Base-by-base conservation (phyloP, 257 asterid species). In the Scutellaria minor region DNA sequence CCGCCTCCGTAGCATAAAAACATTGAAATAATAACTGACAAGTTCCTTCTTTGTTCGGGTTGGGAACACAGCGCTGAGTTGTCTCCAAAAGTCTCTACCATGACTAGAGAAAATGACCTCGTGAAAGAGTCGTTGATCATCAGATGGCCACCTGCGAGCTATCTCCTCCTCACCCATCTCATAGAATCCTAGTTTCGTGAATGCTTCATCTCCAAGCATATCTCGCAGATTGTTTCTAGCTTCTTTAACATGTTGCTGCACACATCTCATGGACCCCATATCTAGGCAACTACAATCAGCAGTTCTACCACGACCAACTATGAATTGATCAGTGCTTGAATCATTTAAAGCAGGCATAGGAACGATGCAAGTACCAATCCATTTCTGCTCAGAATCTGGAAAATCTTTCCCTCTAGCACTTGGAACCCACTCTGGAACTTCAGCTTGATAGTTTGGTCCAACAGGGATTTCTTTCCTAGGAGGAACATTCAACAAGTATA, bases 1-100 rank as follows among this genome's bases (percentile, higher is more conserved):
- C 44, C 96, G 82, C 66, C 83, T 86, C 61, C 85, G 74, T 4
- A 90, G 87, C 75, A 90, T 80, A 40, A 90, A 90, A 58, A 90
- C 98, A 9, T 92, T 90, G 79, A 88, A 92, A 67, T 92, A 92
- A 79, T 90, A 92, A 68, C 96, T 86, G 27, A 90, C 83, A 6
- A 92, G 54, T 63, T 92, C 96, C 80, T 50, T 77, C 62, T 74
- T 88, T 2, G 79, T 72, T 31, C 90, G 85, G 22, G 75, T 74
- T 65, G 98, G 87, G 62, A 92, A 85, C 47, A 42, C 87, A 9
- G 59, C 72, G 15, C 80, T 45, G 3, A 92, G 89, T 54, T 77
- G 75, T 68, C 71, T 77, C 96, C 98, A 92, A 60, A 90, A 88
- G 12, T 86, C 79, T 64, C 70, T 80, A 53, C 96, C 92, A 14